These are phyloP conservation scores for Apophysomyces elegans DNA, from an alignment of 371 early-diverging fungal species.

Conservation along the genomic window DNA sequence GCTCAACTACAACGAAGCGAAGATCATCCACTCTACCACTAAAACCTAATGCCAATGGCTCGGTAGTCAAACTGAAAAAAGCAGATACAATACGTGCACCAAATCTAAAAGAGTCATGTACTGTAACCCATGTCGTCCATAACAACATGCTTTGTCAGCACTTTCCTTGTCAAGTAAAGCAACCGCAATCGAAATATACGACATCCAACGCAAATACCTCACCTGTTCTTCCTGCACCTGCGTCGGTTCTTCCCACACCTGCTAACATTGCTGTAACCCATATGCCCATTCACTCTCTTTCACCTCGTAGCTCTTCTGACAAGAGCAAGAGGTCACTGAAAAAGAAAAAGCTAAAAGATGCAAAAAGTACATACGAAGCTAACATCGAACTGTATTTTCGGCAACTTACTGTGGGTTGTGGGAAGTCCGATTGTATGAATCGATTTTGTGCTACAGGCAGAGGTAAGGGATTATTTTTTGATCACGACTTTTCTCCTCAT, in stretches of 20 bases:
- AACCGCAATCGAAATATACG: constrained; percentile 7
- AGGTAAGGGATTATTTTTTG: constrained; percentile 22
- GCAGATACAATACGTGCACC: background rate
- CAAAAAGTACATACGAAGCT: constrained; percentile 40
- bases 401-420: constrained; percentile 49
- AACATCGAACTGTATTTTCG: constrained; percentile 42
- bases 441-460: constrained; percentile 49
- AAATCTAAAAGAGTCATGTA: constrained; percentile 3
- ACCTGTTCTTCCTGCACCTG: constrained; percentile 3
- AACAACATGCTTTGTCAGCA: constrained; percentile 16
- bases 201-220: background rate
- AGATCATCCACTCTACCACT: background rate
- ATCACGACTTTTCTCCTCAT: constrained; percentile 10
- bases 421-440: constrained; percentile 38
- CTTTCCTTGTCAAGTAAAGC: constrained; percentile 16
- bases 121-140: constrained; percentile 2
- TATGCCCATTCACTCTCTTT: constrained; percentile 9
- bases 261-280: constrained; percentile 15
- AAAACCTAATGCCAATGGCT: background rate
- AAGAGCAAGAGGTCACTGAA: constrained; percentile 22
- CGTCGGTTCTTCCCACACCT: constrained; percentile 2
- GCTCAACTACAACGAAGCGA: constrained; percentile 1
- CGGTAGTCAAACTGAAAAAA: constrained; percentile 6
- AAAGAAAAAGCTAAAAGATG: constrained; percentile 37
- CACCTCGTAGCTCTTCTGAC: background rate